Base-by-base conservation (phyloP, 148 eudicot species). In the Vaccinium darrowii region DNA sequence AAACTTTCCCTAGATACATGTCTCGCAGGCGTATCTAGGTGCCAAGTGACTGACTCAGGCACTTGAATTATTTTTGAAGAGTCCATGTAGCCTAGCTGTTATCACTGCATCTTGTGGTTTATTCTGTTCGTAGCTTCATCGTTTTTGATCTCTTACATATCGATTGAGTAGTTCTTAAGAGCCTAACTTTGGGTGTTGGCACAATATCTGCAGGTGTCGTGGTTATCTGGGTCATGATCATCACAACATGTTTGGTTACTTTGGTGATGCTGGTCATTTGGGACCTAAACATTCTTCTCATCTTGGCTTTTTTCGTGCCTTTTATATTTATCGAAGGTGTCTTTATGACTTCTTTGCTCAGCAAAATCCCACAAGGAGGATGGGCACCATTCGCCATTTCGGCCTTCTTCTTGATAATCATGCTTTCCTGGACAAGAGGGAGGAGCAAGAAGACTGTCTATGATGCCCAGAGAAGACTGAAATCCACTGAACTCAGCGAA, bases 311-410 rank as follows among this genome's bases (percentile, higher is more conserved):
- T 33, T 86, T 85, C 80, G 0, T 83, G 1, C 84, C 88, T 2
- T 88, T 56, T 3, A 52, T 88, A 11, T 2, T 78, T 12, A 81
- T 86, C 21, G 92, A 88, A 80, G 36, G 79, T 53, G 50, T 82
- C 19, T 90, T 80, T 75, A 81, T 90, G 84, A 67, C 89, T 36
- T 84, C 90, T 19, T 27, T 90, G 71, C 81, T 90, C 0, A 71
- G 67, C 39, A 90, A 90, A 73, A 85, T 90, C 30, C 89, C 88
- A 16, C 87, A 87, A 85, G 90, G 92, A 18, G 92, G 92, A 47
- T 90, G 90, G 92, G 88, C 87, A 0, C 90, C 92, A 0, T 85
- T 90, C 36, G 92, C 89, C 10, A 88, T 90, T 62, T 87, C 92
- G 1, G 72, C 47, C 21, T 84, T 84, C 73, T 84, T 84, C 85